Evolutionary conservation across 208 protist genomes (phyloP), one percentile per base, ranked within the genome.

Genomic region (Trypanosomatidae sp.): DNA sequence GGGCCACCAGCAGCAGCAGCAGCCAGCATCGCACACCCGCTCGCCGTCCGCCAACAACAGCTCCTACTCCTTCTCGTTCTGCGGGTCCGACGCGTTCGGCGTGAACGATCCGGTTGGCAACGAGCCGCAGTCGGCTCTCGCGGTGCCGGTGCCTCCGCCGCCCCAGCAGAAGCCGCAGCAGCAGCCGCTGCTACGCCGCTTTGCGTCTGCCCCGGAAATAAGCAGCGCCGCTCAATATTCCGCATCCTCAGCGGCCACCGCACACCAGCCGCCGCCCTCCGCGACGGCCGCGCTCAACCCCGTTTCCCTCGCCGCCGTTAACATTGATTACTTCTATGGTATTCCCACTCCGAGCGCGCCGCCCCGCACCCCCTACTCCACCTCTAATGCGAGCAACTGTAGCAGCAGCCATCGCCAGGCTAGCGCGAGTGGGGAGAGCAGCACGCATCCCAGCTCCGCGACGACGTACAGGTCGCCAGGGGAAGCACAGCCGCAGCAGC

Each of bases 311-410:
- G 58, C 73, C 6, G 43, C 64, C 19, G 73, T 30, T 3, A 78
- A 71, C 22, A 36, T 68, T 0, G 73, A 78, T 58, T 71, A 69
- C 69, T 74, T 79, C 69, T 71, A 74, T 36, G 75, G 64, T 3
- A 64, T 74, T 33, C 75, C 75, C 8, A 79, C 67, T 1, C 68
- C 69, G 19, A 74, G 69, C 36, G 75, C 62, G 25, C 62, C 75
- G 19, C 43, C 7, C 22, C 69, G 69, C 1, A 36, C 69, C 8
- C 52, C 36, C 49, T 59, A 70, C 55, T 50, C 62, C 43, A 13
- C 17, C 28, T 78, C 73, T 15, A 73, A 41, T 30, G 66, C 66
- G 41, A 78, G 73, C 46, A 78, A 78, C 66, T 65, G 73, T 49
- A 77, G 73, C 58, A 72, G 73, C 39, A 68, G 69, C 19, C 46